These are phyloP conservation scores for Pichia occidentalis DNA, from an alignment of 805 yeast species.

Conservation along the genomic window DNA sequence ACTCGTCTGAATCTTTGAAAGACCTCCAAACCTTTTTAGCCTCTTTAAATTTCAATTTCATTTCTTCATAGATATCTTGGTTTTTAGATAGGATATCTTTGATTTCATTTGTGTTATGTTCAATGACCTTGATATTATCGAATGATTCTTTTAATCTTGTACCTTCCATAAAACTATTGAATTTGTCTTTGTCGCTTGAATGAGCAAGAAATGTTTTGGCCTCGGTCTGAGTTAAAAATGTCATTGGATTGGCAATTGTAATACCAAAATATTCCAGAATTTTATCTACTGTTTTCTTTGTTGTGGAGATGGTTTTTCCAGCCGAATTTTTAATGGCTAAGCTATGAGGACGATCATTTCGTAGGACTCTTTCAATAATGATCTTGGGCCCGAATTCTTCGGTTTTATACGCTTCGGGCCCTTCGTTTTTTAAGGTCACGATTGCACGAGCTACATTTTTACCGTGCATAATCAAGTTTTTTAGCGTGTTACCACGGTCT, in stretches of 20 bases:
- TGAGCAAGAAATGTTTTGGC: slow-evolving; percentile 85
- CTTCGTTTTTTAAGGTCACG: slow-evolving; percentile 58
- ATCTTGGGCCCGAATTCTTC: slow-evolving; percentile 64
- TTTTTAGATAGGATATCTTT: slow-evolving; percentile 34
- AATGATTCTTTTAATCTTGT: slow-evolving; percentile 64
- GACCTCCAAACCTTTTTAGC: slow-evolving; percentile 36
- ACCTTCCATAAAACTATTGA: slow-evolving; percentile 72
- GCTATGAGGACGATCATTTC: slow-evolving; percentile 42
- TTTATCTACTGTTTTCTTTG: slow-evolving; percentile 58
- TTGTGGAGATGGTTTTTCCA: slow-evolving; percentile 50
- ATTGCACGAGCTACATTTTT: slow-evolving; percentile 58
- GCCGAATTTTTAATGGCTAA: slow-evolving; percentile 50
- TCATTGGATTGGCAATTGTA: slow-evolving; percentile 84
- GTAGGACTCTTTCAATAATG: slow-evolving; percentile 60
- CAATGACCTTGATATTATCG: slow-evolving; percentile 42
- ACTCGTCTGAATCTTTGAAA: slow-evolving; percentile 36
- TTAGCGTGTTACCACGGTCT: slow-evolving; percentile 69
- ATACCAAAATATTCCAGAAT: slow-evolving; percentile 68
- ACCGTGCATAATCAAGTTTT: slow-evolving; percentile 72
- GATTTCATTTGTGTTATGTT: slow-evolving; percentile 34
- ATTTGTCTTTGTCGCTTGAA: slow-evolving; percentile 66
- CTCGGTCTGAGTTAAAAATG: slow-evolving; percentile 87
- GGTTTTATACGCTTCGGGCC: slow-evolving; percentile 57
- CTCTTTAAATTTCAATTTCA: slow-evolving; percentile 36
- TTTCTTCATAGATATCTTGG: slow-evolving; percentile 22